Evolutionary conservation across 139 green algal genomes (phyloP), one percentile per base, ranked within the genome.

Genomic region (Tetradesmus obliquus): DNA sequence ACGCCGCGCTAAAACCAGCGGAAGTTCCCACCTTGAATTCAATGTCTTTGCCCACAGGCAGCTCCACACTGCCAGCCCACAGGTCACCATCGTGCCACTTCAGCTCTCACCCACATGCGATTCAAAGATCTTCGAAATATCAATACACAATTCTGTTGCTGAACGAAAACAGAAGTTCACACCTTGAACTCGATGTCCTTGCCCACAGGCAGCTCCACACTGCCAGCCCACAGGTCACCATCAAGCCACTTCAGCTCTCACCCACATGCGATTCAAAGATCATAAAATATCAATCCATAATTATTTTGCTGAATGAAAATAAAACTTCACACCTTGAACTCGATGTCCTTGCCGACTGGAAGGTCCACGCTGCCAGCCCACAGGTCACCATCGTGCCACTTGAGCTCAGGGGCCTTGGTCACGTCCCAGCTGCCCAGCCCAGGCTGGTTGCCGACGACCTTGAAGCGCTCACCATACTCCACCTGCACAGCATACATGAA

Each of bases 311-410:
- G n/a, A n/a, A n/a, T n/a, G n/a, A n/a, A n/a, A n/a, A n/a, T n/a
- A n/a, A n/a, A n/a, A n/a, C n/a, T n/a, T n/a, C n/a, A n/a, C 55
- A 96, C 94, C 95, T 97, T 97, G 93, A 96, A 97, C 32, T 95
- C 91, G 3, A 97, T 87, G 2, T 94, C 79, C 19, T 87, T 12
- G 3, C 95, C 94, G 1, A 93, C 92, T 9, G 95, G 93, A 20
- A 97, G 79, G 5, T 94, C 76, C 0, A 95, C 69, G 0, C 93
- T 92, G 5, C 86, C 82, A 0, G 79, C 93, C 96, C 96, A 98
- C 0, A 96, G 54, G 71, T 98, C 88, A 15, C 96, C 96, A 17
- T 98, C 96, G n/a, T 58, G 93, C 96, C 96, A 98, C 3, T 84
- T 79, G 74, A 97, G 93, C 24, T 90, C 22, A 1, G 88, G 58